Evolutionary conservation across 1,139 yeast species (phyloP), one percentile per base, ranked within the genome.

Genomic region (Kurtzmaniella quercitrusa): DNA sequence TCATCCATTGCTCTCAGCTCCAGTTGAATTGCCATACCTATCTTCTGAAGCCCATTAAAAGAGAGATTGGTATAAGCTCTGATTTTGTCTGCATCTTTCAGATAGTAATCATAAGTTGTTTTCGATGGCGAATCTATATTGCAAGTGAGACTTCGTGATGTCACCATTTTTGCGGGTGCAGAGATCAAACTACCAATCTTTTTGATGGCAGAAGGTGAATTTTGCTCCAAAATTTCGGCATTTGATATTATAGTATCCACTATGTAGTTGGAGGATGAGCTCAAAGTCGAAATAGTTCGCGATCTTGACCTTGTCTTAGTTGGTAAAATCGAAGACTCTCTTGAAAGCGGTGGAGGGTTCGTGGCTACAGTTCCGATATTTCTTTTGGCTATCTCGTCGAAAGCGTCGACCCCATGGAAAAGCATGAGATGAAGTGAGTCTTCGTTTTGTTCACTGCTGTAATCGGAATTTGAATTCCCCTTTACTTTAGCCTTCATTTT

Each of bases 391-490:
- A 26, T 26, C n/a, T 26, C 30, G 38, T 56, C 54, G 42, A 69
- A 65, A 4, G 54, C 57, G 2, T 55, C 50, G 2, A 70, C 68
- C 19, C 54, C 55, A 16, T 52, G 66, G 26, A 34, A 55, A 88
- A 83, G 51, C 88, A 84, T 51, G 87, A 76, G 50, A 89, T 76
- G 45, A 26, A 26, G 30, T 5, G 77, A 79, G 49, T 84, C 78
- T 41, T 82, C 87, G 52, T 86, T 91, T 6, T 4, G 12, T 5
- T 26, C 30, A 26, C n/a, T 26, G n/a, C 30, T 14, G 12, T 26
- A 11, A 26, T 26, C n/a, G 5, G 30, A 26, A 9, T 12, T 6
- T 4, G 30, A 26, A 9, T 26, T 26, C 59, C 76, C 2, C 77
- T 64, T 15, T 68, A 26, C 30, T 26, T 47, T 22, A 45, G 51